Evolutionary conservation across 1,139 yeast species (phyloP), one percentile per base, ranked within the genome.

Genomic region (Lodderomyces parapsilosis): DNA sequence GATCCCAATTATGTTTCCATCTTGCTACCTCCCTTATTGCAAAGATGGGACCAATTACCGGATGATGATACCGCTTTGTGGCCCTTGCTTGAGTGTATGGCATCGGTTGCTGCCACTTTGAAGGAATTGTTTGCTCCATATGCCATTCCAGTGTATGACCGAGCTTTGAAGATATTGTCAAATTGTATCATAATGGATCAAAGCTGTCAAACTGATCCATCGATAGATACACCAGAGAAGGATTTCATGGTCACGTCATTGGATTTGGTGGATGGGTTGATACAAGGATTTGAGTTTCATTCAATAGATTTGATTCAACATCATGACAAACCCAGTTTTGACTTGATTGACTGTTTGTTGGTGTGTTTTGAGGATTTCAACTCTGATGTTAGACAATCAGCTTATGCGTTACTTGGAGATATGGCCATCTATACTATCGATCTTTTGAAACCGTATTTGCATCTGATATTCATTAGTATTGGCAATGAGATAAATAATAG

Each of bases 11-110:
- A 80, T 47, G 74, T 88, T 48, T 73, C 80, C 44, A 60, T 76
- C 4, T 67, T 93, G 30, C 68, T 93, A 52, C 96, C 96, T 5
- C 95, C 96, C 22, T 71, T 93, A 44, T 77, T 91, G 47, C 72
- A 66, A 15, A 86, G 86, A 63, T 93, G 98, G 98, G 80, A 82
- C 48, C 58, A 65, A 34, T 65, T 90, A 43, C 68, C 71, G 18
- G 96, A 93, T 59, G 81, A 81, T 42, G 97, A 91, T 62, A 78
- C 80, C 41, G 96, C 83, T 49, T 65, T 93, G 51, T 89, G 97
- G 93, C 96, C 97, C 9, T 71, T 93, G 49, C 69, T 93, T 49
- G 98, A 93, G 62, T 91, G 98, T 63, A 77, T 93, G 78, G 88
- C 97, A 4, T 81, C 91, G 9, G 86, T 93, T 37, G 95, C 98